These are phyloP conservation scores for Starmerella sp. DNA, from an alignment of 805 yeast species.

Conservation along the genomic window DNA sequence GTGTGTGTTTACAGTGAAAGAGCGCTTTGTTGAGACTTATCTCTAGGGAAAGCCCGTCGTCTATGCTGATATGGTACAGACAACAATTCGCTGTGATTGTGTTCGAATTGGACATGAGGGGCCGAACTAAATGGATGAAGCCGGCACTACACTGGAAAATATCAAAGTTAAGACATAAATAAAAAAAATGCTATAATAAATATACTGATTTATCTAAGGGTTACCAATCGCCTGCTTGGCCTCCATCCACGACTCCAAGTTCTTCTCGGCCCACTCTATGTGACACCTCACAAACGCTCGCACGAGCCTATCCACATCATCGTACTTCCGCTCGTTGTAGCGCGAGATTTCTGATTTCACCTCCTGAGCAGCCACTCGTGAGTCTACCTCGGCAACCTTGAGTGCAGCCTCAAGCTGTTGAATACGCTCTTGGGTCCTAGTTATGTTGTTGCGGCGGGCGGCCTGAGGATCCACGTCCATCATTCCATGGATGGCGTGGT, in stretches of 20 bases:
- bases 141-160: too few species aligned
- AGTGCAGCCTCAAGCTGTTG: constrained; percentile 40
- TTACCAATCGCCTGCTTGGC: constrained; percentile 31
- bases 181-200: constrained; percentile 2
- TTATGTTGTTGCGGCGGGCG: constrained; percentile 43
- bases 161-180: background rate
- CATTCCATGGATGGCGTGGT: constrained; percentile 45
- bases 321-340: constrained; percentile 41
- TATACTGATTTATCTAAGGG: constrained; percentile 5
- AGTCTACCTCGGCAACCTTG: constrained; percentile 42
- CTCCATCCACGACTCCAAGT: constrained; percentile 57
- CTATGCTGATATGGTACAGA: too few species aligned
- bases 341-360: constrained; percentile 33
- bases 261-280: constrained; percentile 56
- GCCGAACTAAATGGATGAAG: too few species aligned
- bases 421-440: constrained; percentile 38
- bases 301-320: constrained; percentile 42
- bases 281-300: constrained; percentile 44
- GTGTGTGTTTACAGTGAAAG: too few species aligned
- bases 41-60: too few species aligned
- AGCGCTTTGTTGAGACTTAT: too few species aligned
- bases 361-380: constrained; percentile 38
- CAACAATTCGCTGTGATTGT: too few species aligned
- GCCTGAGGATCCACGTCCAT: constrained; percentile 58
- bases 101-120: too few species aligned